Conservation (phyloP, 1,139 yeast species). For the Pichiaceae sp. region DNA sequence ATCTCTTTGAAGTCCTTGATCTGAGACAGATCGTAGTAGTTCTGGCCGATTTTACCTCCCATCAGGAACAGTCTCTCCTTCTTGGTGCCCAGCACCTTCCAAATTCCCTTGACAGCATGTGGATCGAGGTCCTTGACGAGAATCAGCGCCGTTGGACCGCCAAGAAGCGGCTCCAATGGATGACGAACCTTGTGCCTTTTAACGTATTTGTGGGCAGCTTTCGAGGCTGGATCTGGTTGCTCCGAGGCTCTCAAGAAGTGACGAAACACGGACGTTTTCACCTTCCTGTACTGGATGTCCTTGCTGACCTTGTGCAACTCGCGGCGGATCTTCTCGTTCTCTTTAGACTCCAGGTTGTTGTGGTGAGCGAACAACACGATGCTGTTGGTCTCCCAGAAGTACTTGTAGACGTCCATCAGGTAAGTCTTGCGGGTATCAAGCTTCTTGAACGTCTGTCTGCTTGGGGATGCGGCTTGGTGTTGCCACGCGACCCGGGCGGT, state of each 20-base stretch:
- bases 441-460: constrained; percentile 37
- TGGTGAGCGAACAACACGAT: constrained; percentile 75
- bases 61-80: constrained; percentile 70
- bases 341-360: constrained; percentile 66
- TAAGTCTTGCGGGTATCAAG: constrained; percentile 69
- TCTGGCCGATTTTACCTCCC: constrained; percentile 66
- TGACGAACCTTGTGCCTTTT: constrained; percentile 41
- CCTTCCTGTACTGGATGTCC: constrained; percentile 40
- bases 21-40: constrained; percentile 43
- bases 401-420: constrained; percentile 68
- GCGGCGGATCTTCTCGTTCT: constrained; percentile 53
- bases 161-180: constrained; percentile 61
- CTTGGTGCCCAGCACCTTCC: constrained; percentile 52
- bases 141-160: constrained; percentile 85
- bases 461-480: neutral
- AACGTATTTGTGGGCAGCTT: constrained; percentile 33
- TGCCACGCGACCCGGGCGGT: neutral
- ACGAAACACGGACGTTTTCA: constrained; percentile 61
- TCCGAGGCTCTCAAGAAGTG: constrained; percentile 68
- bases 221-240: constrained; percentile 69
- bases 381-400: constrained; percentile 58
- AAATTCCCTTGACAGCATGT: constrained; percentile 47
- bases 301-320: constrained; percentile 50
- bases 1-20: constrained; percentile 61
- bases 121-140: constrained; percentile 66